A percentile compares a stretch with the other conserved stretches of the same genome.
phyloP scores from a whole-genome alignment of 2,329 filamentous ascomycete genomes.

The Talaromyces sp. region DNA sequence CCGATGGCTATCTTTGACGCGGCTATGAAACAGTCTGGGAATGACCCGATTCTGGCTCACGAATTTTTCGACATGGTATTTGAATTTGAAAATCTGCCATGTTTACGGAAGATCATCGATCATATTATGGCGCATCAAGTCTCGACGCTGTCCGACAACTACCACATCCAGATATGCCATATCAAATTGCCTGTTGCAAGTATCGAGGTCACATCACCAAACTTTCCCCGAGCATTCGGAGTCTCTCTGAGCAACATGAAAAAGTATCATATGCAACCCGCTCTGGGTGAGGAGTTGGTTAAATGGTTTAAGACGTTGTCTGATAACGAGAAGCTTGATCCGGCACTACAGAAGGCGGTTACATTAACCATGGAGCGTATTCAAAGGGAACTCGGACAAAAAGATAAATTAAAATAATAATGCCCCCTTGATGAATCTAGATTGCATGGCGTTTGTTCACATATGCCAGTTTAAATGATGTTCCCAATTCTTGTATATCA shows the following conservation, averaged over 20 bases:
- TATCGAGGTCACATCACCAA: slow-evolving; percentile 55
- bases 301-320: slow-evolving; percentile 44
- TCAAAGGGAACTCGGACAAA: slow-evolving; percentile 21
- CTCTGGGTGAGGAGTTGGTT: slow-evolving; percentile 43
- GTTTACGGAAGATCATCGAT: slow-evolving; percentile 60
- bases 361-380: slow-evolving; percentile 31
- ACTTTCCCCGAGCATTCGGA: slow-evolving; percentile 67
- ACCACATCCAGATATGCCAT: slow-evolving; percentile 63
- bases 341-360: slow-evolving; percentile 49
- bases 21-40: slow-evolving; percentile 70
- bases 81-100: slow-evolving; percentile 61
- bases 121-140: slow-evolving; percentile 64
- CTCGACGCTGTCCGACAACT: slow-evolving; percentile 52
- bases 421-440: slow-evolving; percentile 5
- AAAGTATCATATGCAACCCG: slow-evolving; percentile 37
- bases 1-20: slow-evolving; percentile 87
- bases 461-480: not conserved
- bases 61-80: slow-evolving; percentile 76
- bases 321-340: slow-evolving; percentile 44
- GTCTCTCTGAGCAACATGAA: slow-evolving; percentile 59
- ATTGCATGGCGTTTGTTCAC: slow-evolving; percentile 20
- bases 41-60: slow-evolving; percentile 60
- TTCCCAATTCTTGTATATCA: slow-evolving; percentile 15
- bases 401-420: slow-evolving; percentile 13
- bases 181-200: slow-evolving; percentile 66